Base-by-base conservation (phyloP, 2,329 filamentous ascomycete genomes). In the Microdochium nivale region DNA sequence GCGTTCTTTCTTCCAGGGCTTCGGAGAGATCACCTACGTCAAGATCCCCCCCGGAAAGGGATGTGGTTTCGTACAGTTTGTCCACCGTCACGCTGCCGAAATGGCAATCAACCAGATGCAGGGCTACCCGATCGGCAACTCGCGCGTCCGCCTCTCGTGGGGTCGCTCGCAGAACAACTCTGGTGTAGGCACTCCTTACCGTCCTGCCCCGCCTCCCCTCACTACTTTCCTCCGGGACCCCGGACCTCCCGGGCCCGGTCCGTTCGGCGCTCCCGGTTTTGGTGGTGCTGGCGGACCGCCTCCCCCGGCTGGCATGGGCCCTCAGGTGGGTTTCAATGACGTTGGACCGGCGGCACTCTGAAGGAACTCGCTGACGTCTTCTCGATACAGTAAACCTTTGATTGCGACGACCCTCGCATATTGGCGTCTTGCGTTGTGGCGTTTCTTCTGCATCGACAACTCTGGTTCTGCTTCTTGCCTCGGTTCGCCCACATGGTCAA, bases 51-150 rank as follows among this genome's bases (percentile, higher is more conserved):
- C 94, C 58, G 94, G 94, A 75, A 99, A 99, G 82, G 94, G 94
- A 61, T 99, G 94, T 66, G 94, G 94, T 53, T 99, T 99, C 67
- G 94, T 99, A 54, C 94, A 99, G 73, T 99, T 99, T 63, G 94
- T 99, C 52, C 94, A 99, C 76, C 90, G 94, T 59, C 94, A 99
- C 65, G 94, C 94, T 50, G 94, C 94, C 14, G 94, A 99, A 76
- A 99, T 99, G 94, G 94, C 94, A 60, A 99, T 99, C 81, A 99
- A 99, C 76, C 94, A 99, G 75, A 99, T 99, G 94, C 94, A 99
- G 74, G 94, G 94, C 55, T 99, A 99, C 69, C 94, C 94, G 24
- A 99, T 99, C 64, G 94, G 94, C 52, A 99, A 99, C 79, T 97
- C 92, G 47, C 90, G 94, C 59, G 94, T 99, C 54, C 90, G 94